Percentiles rank a stretch among this genome's conserved stretches.
Evolutionary conservation across 1,284 basidiomycete species (phyloP).

Genomic region (Heterobasidion irregulare): DNA sequence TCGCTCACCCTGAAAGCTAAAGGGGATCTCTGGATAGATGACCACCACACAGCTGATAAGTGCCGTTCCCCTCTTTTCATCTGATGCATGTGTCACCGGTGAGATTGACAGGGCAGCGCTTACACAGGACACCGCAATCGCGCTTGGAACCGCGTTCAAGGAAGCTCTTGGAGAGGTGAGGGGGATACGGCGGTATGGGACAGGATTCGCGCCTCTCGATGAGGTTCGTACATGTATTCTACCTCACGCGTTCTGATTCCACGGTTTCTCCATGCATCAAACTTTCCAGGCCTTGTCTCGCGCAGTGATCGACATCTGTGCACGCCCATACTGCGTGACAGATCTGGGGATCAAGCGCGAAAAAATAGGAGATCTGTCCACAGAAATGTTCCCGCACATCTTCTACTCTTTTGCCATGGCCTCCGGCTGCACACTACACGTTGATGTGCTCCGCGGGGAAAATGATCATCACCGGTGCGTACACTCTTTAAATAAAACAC

Average conservation of each 20-base stretch:
- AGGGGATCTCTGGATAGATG: slow-evolving; percentile 97
- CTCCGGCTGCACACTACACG: slow-evolving; percentile 85
- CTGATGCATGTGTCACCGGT: slow-evolving; percentile 5
- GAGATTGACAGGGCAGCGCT: slow-evolving; percentile 12
- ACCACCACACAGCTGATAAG: slow-evolving; percentile 98
- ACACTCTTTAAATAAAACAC: not conserved
- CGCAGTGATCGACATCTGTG: slow-evolving; percentile 97
- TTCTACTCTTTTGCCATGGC: slow-evolving; percentile 92
- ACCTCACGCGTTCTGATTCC: not conserved
- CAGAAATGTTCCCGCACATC: slow-evolving; percentile 96
- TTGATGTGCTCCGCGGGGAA: slow-evolving; percentile 89
- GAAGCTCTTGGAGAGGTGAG: slow-evolving; percentile 90
- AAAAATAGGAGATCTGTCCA: slow-evolving; percentile 94
- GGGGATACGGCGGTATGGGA: slow-evolving; percentile 94
- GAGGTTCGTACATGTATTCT: slow-evolving; percentile 51
- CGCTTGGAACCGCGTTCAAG: slow-evolving; percentile 92
- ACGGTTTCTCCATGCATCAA: not conserved
- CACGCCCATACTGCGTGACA: slow-evolving; percentile 91
- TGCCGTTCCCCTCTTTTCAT: slow-evolving; percentile 14
- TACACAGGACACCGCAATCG: slow-evolving; percentile 89
- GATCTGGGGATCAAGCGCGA: slow-evolving; percentile 89
- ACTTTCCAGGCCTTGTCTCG: slow-evolving; percentile 74
- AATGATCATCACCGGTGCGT: slow-evolving; percentile 96
- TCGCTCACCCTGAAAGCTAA: slow-evolving; percentile 86
- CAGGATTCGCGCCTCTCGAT: slow-evolving; percentile 94